Evolutionary conservation across 257 asterid genomes (phyloP), one percentile per base, ranked within the genome.

Genomic region (Scutellaria baicalensis): DNA sequence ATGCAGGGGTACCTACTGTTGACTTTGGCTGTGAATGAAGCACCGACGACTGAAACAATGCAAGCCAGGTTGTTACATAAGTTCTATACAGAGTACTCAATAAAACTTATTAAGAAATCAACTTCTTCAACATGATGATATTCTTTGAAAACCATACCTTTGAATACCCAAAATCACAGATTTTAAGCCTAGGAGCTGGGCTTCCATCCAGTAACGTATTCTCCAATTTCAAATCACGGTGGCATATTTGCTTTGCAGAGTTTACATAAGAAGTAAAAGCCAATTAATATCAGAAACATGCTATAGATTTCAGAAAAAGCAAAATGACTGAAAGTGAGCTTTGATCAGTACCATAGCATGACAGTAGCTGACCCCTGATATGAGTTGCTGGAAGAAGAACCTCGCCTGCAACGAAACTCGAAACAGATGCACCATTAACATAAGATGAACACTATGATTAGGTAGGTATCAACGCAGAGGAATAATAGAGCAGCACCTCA

Each of bases 1-100:
- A 94, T 66, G 99, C 99, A 45, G 99, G 97, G n/a, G 99, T 94
- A 62, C 99, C 99, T 43, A 94, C 99, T 52, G 99, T 94, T 58
- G 99, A 94, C 78, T 94, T 94, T n/a, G 99, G 99, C 75, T 94
- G 99, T 55, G 99, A 94, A 81, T 94, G 99, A 83, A 91, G 88
- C 86, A 94, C 97, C 0, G 99, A 89, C 13, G 99, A 94, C 97
- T 94, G 80, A 72, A 77, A 75, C 59, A 68, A 60, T 16, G 20
- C 39, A 72, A 64, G n/a, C 69, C 51, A 35, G 23, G 31, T 13
- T 8, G 45, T 40, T 11, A 40, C 1, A 14, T 47, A 58, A n/a
- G 16, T 47, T 47, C 16, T 35, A 43, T 13, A 9, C 60, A 54
- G 5, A 36, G 14, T 47, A 44, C n/a, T 44, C 12, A 3, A 44